These are phyloP conservation scores for Gossypium anomalum DNA, from an alignment of 345 rosid species.

Conservation along the genomic window DNA sequence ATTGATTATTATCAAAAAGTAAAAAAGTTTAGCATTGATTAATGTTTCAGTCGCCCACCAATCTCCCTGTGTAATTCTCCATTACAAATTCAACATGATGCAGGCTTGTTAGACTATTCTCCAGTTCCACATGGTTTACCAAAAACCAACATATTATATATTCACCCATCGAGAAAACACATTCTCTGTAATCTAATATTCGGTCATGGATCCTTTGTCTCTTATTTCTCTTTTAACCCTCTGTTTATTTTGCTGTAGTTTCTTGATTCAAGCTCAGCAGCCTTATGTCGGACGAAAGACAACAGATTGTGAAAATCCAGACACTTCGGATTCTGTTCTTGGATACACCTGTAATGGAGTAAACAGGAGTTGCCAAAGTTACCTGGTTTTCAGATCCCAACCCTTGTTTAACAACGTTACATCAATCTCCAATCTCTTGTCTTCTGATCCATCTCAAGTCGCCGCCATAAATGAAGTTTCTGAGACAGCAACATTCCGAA, in stretches of 20 bases:
- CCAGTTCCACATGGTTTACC: neutral
- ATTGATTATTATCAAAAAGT: too few relatives aligned
- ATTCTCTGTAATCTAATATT: neutral
- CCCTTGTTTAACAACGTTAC: constrained; percentile 46
- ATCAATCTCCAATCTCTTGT: constrained; percentile 50
- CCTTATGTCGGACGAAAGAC: constrained; percentile 50
- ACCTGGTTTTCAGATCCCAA: constrained; percentile 56
- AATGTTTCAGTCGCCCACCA: neutral
- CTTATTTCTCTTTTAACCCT: constrained; percentile 12
- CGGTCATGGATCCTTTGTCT: constrained; percentile 25
- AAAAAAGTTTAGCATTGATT: too few relatives aligned
- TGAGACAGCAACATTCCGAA: constrained; percentile 28
- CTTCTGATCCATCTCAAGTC: constrained; percentile 41
- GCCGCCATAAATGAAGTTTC: constrained; percentile 46
- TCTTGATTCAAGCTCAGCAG: constrained; percentile 53
- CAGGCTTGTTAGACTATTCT: neutral
- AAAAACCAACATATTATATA: neutral
- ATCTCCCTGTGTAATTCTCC: neutral
- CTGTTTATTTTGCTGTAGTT: constrained; percentile 20
- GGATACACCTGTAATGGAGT: constrained; percentile 77
- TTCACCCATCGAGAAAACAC: neutral
- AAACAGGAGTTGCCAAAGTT: constrained; percentile 51
- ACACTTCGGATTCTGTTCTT: constrained; percentile 41
- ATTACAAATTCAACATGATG: neutral
- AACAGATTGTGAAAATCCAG: constrained; percentile 34